These are phyloP conservation scores for Penicillium lagena DNA, from an alignment of 495 filamentous ascomycete genomes.

Conservation along the genomic window DNA sequence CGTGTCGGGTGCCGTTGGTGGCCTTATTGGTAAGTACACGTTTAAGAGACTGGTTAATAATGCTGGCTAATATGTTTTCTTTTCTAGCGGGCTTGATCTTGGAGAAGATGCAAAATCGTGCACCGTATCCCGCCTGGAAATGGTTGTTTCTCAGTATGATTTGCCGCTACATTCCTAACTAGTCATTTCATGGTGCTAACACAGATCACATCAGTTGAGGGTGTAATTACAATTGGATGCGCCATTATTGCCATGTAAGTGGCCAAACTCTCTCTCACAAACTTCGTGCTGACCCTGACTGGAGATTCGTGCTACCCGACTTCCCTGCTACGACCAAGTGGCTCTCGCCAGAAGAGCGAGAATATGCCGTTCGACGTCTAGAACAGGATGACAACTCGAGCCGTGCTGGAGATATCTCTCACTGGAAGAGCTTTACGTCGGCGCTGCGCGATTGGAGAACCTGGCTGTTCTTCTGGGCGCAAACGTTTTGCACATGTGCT, in stretches of 20 bases:
- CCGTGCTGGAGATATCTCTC: constrained; percentile 1
- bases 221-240: constrained; percentile 2
- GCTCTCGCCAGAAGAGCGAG: background rate
- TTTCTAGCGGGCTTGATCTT: constrained; percentile 3
- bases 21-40: constrained; percentile 2
- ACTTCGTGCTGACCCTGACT: background rate
- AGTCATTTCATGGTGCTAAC: background rate
- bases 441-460: constrained; percentile 3
- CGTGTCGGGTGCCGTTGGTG: constrained; percentile 2
- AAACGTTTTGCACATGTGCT: constrained; percentile 2
- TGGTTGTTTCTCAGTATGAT: constrained; percentile 4
- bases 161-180: background rate
- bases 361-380: constrained; percentile 1
- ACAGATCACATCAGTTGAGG: constrained; percentile 1
- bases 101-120: constrained; percentile 4
- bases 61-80: background rate
- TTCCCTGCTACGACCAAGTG: background rate
- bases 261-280: background rate
- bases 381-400: constrained; percentile 1
- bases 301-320: background rate
- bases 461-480: constrained; percentile 2
- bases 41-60: too few relatives aligned
- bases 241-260: constrained; percentile 1
- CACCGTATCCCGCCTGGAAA: constrained; percentile 4
- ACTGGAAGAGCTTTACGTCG: constrained; percentile 1